A percentile compares a stretch with the other conserved stretches of the same genome.
Conservation (phyloP, 805 yeast genomes). For the Yarrowia keelungensis region DNA sequence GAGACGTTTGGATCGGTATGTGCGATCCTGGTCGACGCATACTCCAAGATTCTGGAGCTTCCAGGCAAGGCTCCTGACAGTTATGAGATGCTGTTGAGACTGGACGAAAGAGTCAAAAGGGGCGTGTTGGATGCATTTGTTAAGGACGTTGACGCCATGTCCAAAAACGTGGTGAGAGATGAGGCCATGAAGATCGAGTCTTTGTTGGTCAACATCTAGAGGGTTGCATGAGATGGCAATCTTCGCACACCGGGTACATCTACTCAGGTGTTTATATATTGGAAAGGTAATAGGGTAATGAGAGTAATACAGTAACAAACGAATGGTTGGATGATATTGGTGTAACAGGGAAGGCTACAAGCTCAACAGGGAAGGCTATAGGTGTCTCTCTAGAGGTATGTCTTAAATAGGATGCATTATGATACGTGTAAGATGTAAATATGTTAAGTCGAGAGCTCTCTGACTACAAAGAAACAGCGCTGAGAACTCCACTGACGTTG, state of each 20-base stretch:
- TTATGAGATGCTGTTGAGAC: slow-evolving; percentile 42
- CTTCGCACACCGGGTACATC: neutral
- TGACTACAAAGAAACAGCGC: slow-evolving; percentile 10
- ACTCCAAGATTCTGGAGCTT: slow-evolving; percentile 41
- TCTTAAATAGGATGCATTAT: slow-evolving; percentile 26
- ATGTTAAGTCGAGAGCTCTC: neutral
- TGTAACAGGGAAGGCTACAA: no score
- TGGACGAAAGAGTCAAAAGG: slow-evolving; percentile 44
- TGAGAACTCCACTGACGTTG: slow-evolving; percentile 17
- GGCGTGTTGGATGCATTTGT: slow-evolving; percentile 43
- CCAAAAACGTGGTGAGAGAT: slow-evolving; percentile 42
- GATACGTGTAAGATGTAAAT: neutral
- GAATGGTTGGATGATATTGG: no score
- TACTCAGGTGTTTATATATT: slow-evolving; percentile 8
- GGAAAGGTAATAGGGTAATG: slow-evolving; percentile 1
- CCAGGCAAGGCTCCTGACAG: slow-evolving; percentile 40
- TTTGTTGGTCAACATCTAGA: slow-evolving; percentile 41
- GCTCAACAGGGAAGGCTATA: no score
- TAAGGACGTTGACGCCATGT: slow-evolving; percentile 43
- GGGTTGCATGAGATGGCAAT: no score
- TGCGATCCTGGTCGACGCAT: slow-evolving; percentile 44
- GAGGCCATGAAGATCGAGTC: slow-evolving; percentile 43
- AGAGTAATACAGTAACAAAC: slow-evolving; percentile 2
- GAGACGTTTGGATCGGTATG: slow-evolving; percentile 46
- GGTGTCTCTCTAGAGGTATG: neutral